These are phyloP conservation scores for Paulownia fortunei DNA, from an alignment of 257 asterid genomes.

Conservation along the genomic window DNA sequence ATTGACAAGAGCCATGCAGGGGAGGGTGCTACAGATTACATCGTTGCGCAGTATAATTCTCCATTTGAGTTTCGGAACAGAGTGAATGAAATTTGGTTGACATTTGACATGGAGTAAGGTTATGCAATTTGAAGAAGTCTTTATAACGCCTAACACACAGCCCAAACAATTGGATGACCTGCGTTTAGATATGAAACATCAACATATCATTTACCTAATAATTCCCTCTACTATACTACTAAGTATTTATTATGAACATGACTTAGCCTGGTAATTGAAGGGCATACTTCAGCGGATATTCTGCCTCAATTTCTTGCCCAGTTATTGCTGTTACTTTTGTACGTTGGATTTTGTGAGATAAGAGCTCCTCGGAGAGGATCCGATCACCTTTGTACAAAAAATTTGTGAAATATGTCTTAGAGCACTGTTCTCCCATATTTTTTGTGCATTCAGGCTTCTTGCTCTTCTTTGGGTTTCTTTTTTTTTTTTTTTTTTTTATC, in stretches of 20 bases:
- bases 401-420: no score
- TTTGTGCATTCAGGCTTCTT: no score
- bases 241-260: background rate
- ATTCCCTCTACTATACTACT: background rate
- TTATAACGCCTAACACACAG: no score
- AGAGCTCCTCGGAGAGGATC: no score
- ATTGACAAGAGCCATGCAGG: slow-evolving; percentile 51
- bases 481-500: no score
- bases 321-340: background rate
- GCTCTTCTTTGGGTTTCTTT: no score
- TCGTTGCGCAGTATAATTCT: slow-evolving; percentile 81
- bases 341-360: no score
- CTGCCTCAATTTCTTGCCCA: background rate
- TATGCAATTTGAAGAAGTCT: slow-evolving; percentile 18
- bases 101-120: slow-evolving; percentile 47
- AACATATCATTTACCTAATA: background rate
- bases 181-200: background rate
- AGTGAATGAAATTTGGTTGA: slow-evolving; percentile 84
- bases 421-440: no score
- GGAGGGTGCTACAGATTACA: slow-evolving; percentile 51
- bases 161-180: background rate
- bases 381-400: no score
- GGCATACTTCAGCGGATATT: background rate
- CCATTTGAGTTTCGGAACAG: slow-evolving; percentile 76
- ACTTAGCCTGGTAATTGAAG: background rate